phyloP scores from a whole-genome alignment of 108 stramenopile species.

The Pseudonitzschia multistriata region DNA sequence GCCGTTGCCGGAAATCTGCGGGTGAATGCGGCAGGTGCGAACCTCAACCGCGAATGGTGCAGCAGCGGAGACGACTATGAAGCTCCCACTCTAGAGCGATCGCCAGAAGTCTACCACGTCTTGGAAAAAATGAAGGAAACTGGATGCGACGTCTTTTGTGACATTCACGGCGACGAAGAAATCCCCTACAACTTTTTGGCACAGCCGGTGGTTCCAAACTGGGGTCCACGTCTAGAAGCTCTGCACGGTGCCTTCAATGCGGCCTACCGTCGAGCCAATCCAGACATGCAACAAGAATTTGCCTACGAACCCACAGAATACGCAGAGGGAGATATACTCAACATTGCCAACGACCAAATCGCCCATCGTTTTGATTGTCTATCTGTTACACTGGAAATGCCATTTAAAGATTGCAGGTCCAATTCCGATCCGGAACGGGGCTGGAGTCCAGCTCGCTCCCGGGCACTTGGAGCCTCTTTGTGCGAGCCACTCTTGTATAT shows the following conservation, averaged over 20 bases:
- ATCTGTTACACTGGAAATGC: constrained; percentile 64
- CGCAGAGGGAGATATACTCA: constrained; percentile 3
- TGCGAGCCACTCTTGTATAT: constrained; percentile 55
- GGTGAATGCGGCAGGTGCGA: constrained; percentile 58
- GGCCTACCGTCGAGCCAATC: constrained; percentile 44
- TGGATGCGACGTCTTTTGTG: constrained; percentile 65
- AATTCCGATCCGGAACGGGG: constrained; percentile 46
- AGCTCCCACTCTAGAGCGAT: constrained; percentile 54
- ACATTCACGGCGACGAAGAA: constrained; percentile 76
- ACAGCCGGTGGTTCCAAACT: constrained; percentile 49
- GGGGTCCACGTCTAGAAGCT: constrained; percentile 44
- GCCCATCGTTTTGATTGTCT: constrained; percentile 59
- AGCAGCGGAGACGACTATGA: constrained; percentile 37
- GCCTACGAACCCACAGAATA: constrained; percentile 45
- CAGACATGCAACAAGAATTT: constrained; percentile 62
- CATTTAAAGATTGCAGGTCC: constrained; percentile 61
- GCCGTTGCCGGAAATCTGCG: constrained; percentile 47
- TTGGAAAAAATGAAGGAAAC: constrained; percentile 57
- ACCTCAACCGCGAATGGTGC: constrained; percentile 71
- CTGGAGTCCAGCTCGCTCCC: constrained; percentile 43
- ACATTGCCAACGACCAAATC: constrained; percentile 59
- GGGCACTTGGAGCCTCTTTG: constrained; percentile 43
- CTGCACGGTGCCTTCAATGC: constrained; percentile 61
- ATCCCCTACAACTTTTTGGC: constrained; percentile 62
- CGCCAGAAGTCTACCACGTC: constrained; percentile 66